Conservation (phyloP, 1,284 basidiomycete species). For the Coniferiporia weirii region DNA sequence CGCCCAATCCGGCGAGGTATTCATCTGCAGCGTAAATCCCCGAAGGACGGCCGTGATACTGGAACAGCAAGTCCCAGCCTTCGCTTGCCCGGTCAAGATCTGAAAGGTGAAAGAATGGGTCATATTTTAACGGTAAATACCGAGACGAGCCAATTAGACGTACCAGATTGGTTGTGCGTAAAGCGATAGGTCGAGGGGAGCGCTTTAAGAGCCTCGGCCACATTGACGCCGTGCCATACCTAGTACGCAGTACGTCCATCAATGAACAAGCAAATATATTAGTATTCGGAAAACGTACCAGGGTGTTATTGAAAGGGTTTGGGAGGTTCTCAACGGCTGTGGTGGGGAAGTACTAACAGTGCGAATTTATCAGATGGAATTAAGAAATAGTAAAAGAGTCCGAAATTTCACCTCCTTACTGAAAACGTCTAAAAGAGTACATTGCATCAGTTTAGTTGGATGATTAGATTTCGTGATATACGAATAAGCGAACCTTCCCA, state of each 20-base stretch:
- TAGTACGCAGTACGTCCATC: slow-evolving; percentile 9
- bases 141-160: slow-evolving; percentile 4
- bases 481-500: slow-evolving; percentile 31
- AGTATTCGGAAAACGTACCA: background rate
- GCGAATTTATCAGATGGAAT: slow-evolving; percentile 20
- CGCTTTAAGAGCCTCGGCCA: slow-evolving; percentile 56
- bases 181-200: slow-evolving; percentile 51
- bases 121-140: background rate
- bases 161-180: slow-evolving; percentile 52
- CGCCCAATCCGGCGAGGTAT: slow-evolving; percentile 51
- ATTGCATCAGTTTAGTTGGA: background rate
- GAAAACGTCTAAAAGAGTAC: slow-evolving; percentile 25
- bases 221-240: slow-evolving; percentile 53
- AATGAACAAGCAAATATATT: background rate
- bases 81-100: slow-evolving; percentile 46
- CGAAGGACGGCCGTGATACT: slow-evolving; percentile 56
- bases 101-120: slow-evolving; percentile 18
- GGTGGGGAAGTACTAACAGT: slow-evolving; percentile 38
- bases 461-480: background rate
- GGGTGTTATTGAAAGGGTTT: slow-evolving; percentile 26
- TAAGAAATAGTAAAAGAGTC: background rate
- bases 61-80: slow-evolving; percentile 53
- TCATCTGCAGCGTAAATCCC: slow-evolving; percentile 57
- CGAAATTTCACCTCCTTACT: slow-evolving; percentile 21
- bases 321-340: slow-evolving; percentile 28